Evolutionary conservation across 2,329 filamentous ascomycete species (phyloP), one percentile per base, ranked within the genome.

Genomic region (Alternaria triticina): DNA sequence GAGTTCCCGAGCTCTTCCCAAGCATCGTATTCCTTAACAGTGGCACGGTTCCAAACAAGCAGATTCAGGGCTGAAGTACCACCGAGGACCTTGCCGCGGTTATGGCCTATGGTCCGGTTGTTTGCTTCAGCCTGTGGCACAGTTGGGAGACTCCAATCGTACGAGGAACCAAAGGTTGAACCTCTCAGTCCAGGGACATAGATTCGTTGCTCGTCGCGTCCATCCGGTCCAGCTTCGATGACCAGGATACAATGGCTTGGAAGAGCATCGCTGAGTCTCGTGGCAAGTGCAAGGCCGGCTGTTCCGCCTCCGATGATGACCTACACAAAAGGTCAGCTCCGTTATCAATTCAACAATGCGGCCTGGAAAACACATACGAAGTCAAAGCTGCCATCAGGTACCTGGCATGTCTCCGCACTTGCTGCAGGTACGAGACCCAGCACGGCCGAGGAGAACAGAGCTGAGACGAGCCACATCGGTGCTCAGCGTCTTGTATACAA

Each of bases 1-100:
- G 55, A 45, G 66, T 89, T 89, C 0, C 87, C 87, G 12, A 90
- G 75, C 25, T 81, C 75, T 56, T 83, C 84, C 87, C 88, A 90
- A 1, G 81, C 82, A 74, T 89, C 84, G 55, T 78, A 80, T 56
- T 80, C 78, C 5, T 66, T 72, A 15, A 70, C 63, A n/a, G 66
- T 68, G 4, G 70, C 79, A 10, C 79, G 70, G 17, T 78, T 74
- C 65, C 75, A 79, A 22, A 70, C 65, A 68, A 81, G 74, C 11
- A 77, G 72, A 60, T 81, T 80, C 36, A 80, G 65, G 4, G 74
- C 74, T 17, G 70, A 72, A 13, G 77, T 74, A 3, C 79, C 79
- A 33, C 78, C 78, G 3, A 80, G 74, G 1, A 74, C 74, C 27
- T 68, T 70, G 10, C 71, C 72, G 12, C 69, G 68, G 11, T 61